Percentiles rank a stretch among this genome's conserved stretches.
Conservation (phyloP, 1,284 basidiomycete species). For the Ganoderma leucocontextum region DNA sequence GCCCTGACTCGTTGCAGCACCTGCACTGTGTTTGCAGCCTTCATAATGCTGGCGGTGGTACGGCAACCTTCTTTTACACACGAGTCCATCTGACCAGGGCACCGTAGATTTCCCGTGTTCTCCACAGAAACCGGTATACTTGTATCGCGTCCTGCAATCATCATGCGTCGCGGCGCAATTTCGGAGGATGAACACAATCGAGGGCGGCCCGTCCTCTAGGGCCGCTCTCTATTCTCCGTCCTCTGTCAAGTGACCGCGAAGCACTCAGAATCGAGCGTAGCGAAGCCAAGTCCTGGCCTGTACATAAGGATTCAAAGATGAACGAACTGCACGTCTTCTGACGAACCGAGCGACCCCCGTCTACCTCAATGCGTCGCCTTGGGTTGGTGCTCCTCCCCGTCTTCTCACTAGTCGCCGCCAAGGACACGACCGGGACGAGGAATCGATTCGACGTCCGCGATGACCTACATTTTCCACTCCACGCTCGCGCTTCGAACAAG, state of each 20-base stretch:
- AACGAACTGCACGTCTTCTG: background rate
- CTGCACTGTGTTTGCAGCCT: background rate
- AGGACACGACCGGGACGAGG: background rate
- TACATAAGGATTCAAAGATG: background rate
- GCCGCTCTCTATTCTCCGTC: conserved; percentile 20
- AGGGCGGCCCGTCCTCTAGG: conserved; percentile 24
- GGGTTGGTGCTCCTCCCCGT: conserved; percentile 9
- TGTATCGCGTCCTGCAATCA: background rate
- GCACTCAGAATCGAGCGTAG: background rate
- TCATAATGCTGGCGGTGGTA: background rate
- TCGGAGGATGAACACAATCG: background rate
- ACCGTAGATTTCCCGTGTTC: background rate
- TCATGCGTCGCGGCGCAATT: background rate
- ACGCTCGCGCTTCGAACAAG: conserved; percentile 59
- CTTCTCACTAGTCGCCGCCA: background rate
- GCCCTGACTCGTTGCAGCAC: background rate
- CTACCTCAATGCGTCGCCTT: conserved; percentile 10
- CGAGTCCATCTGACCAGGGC: conserved; percentile 5
- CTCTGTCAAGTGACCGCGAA: conserved; percentile 28
- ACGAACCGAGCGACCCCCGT: background rate
- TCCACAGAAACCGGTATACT: background rate
- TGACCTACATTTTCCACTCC: conserved; percentile 50
- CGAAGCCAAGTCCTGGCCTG: background rate
- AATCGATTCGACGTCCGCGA: conserved; percentile 31
- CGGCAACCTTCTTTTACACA: background rate